Conservation (phyloP, 768 basidiomycete genomes). For the Podaxis sp. region DNA sequence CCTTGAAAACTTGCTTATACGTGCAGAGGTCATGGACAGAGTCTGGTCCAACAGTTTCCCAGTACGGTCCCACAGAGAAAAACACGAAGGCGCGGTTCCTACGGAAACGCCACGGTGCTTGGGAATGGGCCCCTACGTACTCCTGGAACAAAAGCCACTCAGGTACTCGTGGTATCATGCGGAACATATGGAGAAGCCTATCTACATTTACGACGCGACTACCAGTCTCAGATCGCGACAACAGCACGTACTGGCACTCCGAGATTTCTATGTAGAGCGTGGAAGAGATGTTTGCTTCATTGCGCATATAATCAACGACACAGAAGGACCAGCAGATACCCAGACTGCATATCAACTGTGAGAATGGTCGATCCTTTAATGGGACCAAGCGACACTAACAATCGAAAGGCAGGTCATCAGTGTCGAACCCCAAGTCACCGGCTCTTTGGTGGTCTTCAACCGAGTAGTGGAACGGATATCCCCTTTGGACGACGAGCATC, state of each 20-base stretch:
- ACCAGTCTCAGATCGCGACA: neutral
- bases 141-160: neutral
- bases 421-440: neutral
- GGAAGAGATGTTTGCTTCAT: neutral
- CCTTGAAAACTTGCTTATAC: neutral
- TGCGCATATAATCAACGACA: neutral
- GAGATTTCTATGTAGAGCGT: neutral
- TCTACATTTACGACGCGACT: neutral
- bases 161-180: neutral
- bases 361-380: neutral
- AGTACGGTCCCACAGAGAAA: neutral
- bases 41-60: neutral
- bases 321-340: neutral
- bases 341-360: neutral
- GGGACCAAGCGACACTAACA: neutral
- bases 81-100: neutral
- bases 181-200: neutral
- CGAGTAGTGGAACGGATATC: neutral
- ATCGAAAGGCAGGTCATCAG: neutral
- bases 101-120: neutral
- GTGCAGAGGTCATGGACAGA: neutral
- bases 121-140: neutral
- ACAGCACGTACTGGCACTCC: neutral
- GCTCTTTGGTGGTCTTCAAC: neutral
- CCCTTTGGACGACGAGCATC: neutral